A percentile compares a stretch with the other conserved stretches of the same genome.
phyloP scores from a whole-genome alignment of 2,329 filamentous ascomycete species.

The Mycosphaerella arachidis region DNA sequence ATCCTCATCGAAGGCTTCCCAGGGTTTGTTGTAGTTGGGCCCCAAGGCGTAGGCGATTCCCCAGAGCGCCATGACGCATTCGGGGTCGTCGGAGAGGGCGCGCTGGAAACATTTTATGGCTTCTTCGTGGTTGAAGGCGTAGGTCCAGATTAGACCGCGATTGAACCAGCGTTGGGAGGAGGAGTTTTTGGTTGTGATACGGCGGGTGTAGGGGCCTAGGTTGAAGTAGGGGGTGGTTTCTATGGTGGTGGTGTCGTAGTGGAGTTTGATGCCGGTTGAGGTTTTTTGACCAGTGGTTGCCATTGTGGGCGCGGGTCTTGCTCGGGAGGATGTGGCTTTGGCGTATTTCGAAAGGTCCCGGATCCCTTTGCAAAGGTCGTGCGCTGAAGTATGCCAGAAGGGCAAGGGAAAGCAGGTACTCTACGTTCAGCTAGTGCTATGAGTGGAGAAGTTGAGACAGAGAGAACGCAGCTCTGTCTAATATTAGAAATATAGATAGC shows the following conservation, averaged over 20 bases:
- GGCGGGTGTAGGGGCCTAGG: slow-evolving; percentile 56
- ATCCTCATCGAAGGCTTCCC: slow-evolving; percentile 62
- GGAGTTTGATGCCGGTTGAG: not conserved
- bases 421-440: too few species aligned
- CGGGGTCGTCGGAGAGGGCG: slow-evolving; percentile 51
- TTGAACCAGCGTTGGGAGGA: slow-evolving; percentile 64
- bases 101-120: slow-evolving; percentile 59
- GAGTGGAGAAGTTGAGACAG: too few species aligned
- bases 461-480: too few species aligned
- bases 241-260: not conserved
- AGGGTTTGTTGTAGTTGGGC: slow-evolving; percentile 76
- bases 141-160: slow-evolving; percentile 68
- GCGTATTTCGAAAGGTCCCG: too few species aligned
- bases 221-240: slow-evolving; percentile 40
- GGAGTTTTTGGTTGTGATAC: slow-evolving; percentile 49
- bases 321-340: not conserved
- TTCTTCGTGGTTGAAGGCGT: slow-evolving; percentile 73
- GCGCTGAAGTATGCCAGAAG: too few species aligned
- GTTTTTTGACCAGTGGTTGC: not conserved
- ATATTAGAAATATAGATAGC: not conserved
- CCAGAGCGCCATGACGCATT: slow-evolving; percentile 64
- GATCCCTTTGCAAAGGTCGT: too few species aligned
- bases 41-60: slow-evolving; percentile 66
- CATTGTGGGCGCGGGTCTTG: not conserved
- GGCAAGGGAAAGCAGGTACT: too few species aligned